Evolutionary conservation across 331 rosid genomes (phyloP).

Genomic region (Arachis monticola): DNA sequence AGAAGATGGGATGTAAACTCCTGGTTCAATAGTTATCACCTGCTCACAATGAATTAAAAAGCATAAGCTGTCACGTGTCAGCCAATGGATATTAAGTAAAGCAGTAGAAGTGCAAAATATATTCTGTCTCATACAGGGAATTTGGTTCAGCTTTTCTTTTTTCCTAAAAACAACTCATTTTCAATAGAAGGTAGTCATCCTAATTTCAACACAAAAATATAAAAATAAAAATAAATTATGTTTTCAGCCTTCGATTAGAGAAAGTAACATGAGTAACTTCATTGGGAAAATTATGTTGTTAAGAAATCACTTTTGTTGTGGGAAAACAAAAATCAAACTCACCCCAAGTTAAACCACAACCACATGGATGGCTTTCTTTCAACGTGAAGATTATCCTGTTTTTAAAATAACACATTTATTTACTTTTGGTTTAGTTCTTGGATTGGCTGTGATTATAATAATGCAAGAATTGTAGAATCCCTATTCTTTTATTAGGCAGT

Average conservation of each 20-base stretch:
- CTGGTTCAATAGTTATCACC: constrained; percentile 96
- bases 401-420: background rate
- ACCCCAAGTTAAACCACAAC: too few relatives aligned
- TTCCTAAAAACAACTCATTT: background rate
- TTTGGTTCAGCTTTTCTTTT: too few relatives aligned
- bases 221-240: too few relatives aligned
- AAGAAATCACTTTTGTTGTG: too few relatives aligned
- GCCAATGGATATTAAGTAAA: background rate
- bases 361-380: background rate
- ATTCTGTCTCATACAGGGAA: background rate
- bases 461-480: background rate
- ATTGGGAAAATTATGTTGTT: too few relatives aligned
- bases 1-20: constrained; percentile 78
- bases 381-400: background rate
- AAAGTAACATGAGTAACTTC: background rate
- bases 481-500: background rate
- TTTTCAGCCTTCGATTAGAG: too few relatives aligned
- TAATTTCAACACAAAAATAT: too few relatives aligned
- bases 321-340: too few relatives aligned
- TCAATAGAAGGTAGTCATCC: background rate
- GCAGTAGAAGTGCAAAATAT: background rate
- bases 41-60: constrained; percentile 44
- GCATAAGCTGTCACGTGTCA: background rate
- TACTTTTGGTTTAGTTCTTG: background rate
- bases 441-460: constrained; percentile 4